Conservation (phyloP, 768 basidiomycete genomes). For the Suillus spraguei region DNA sequence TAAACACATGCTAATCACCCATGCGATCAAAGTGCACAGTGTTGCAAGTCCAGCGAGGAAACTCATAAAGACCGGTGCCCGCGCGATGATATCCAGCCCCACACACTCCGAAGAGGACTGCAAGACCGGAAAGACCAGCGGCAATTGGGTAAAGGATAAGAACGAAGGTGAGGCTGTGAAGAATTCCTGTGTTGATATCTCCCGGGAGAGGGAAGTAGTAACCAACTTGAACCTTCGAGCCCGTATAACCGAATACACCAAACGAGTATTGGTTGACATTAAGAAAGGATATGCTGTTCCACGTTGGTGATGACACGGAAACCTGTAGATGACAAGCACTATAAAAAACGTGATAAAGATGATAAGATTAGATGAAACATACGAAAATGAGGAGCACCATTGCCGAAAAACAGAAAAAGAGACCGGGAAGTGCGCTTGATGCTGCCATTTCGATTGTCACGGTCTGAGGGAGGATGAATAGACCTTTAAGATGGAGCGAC, state of each 20-base stretch:
- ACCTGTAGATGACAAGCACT: conserved; percentile 40
- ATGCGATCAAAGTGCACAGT: conserved; percentile 68
- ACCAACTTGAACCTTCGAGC: conserved; percentile 54
- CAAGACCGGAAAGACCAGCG: conserved; percentile 65
- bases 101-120: conserved; percentile 69
- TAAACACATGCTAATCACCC: conserved; percentile 79
- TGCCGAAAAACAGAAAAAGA: conserved; percentile 73
- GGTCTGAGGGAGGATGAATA: conserved; percentile 4
- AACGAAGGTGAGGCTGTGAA: conserved; percentile 71
- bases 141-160: conserved; percentile 83
- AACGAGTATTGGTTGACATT: conserved; percentile 55
- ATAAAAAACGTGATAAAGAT: conserved; percentile 11
- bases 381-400: conserved; percentile 72
- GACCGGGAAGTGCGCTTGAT: conserved; percentile 64
- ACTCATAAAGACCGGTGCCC: conserved; percentile 80
- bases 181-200: conserved; percentile 46
- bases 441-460: conserved; percentile 44
- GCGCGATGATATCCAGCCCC: conserved; percentile 63
- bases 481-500: not conserved
- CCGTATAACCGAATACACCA: conserved; percentile 81
- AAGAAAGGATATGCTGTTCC: conserved; percentile 72
- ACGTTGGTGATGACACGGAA: conserved; percentile 74
- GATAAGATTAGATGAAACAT: conserved; percentile 29
- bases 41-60: conserved; percentile 65
- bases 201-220: conserved; percentile 46